These are phyloP conservation scores for Aspergillus terreus DNA, from an alignment of 2,329 filamentous ascomycete genomes.

Conservation along the genomic window DNA sequence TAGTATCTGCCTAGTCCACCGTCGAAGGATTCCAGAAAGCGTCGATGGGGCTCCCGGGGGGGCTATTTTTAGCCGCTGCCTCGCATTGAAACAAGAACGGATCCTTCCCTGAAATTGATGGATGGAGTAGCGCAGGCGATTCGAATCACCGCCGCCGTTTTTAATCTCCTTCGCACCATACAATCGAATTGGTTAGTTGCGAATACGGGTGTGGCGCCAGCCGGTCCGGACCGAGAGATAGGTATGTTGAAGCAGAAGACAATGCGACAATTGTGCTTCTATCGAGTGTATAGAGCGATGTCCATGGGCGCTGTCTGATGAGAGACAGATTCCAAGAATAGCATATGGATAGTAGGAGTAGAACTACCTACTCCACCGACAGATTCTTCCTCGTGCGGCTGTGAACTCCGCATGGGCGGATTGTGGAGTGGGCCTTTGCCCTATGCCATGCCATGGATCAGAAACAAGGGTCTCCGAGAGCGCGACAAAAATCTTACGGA, in stretches of 20 bases:
- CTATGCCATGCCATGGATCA: neutral
- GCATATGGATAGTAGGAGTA: too few species aligned
- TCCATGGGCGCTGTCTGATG: too few species aligned
- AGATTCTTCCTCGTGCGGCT: neutral
- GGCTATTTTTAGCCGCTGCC: constrained; percentile 27
- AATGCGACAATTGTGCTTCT: neutral
- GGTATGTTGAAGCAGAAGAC: neutral
- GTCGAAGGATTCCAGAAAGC: constrained; percentile 30
- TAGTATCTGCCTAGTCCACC: too few species aligned
- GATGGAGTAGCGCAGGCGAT: neutral
- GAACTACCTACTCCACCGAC: too few species aligned
- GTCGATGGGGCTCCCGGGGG: constrained; percentile 9
- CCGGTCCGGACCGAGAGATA: constrained; percentile 11
- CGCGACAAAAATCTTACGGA: neutral
- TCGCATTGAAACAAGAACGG: constrained; percentile 3
- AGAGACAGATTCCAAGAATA: too few species aligned
- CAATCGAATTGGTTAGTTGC: neutral
- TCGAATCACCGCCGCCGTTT: neutral
- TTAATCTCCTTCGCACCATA: neutral
- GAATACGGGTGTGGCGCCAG: constrained; percentile 9
- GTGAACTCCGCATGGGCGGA: neutral
- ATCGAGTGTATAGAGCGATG: too few species aligned
- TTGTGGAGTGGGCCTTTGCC: neutral
- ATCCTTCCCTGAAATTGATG: neutral
- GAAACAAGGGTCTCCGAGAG: neutral